Evolutionary conservation across 2,329 filamentous ascomycete genomes (phyloP).

Genomic region (Stemphylium vesicarium): DNA sequence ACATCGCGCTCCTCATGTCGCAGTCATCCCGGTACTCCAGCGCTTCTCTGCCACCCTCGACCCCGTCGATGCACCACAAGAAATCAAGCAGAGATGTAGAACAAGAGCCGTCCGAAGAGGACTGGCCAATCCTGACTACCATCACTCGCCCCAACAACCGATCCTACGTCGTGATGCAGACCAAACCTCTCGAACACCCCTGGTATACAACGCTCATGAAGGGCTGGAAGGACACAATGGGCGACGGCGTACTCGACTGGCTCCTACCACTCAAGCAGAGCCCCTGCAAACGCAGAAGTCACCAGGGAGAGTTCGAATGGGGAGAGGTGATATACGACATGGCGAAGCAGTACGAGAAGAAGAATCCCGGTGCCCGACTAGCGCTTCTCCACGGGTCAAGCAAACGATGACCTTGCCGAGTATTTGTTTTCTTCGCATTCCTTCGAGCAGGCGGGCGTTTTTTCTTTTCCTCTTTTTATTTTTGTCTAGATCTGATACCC

Average conservation of each 20-base stretch:
- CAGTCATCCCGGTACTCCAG: conserved; percentile 19
- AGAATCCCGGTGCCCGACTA: conserved; percentile 27
- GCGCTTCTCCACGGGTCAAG: conserved; percentile 23
- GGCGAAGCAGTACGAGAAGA: conserved; percentile 34
- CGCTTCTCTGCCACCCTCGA: conserved; percentile 14
- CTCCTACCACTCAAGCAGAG: conserved; percentile 76
- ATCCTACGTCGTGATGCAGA: conserved; percentile 77
- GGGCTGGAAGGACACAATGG: conserved; percentile 85
- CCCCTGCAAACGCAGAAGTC: conserved; percentile 74
- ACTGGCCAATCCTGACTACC: conserved; percentile 18
- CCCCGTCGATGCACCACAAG: conserved; percentile 16
- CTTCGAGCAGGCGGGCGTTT: not conserved
- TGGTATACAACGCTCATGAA: conserved; percentile 75
- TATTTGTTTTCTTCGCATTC: conserved; percentile 15
- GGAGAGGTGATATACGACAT: conserved; percentile 62
- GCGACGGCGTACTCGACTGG: conserved; percentile 74
- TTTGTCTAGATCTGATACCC: conserved; percentile 26
- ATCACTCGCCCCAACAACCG: conserved; percentile 8
- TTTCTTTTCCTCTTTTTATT: conserved; percentile 10
- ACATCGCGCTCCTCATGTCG: conserved; percentile 70
- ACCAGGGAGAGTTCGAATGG: conserved; percentile 71
- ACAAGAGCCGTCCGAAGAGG: conserved; percentile 13
- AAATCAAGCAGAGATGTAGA: conserved; percentile 1
- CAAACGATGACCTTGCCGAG: conserved; percentile 1
- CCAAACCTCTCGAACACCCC: conserved; percentile 77